A percentile compares a stretch with the other conserved stretches of the same genome.
Evolutionary conservation across 192 early-diverging fungal genomes (phyloP).

Genomic region (Backusella sp.): DNA sequence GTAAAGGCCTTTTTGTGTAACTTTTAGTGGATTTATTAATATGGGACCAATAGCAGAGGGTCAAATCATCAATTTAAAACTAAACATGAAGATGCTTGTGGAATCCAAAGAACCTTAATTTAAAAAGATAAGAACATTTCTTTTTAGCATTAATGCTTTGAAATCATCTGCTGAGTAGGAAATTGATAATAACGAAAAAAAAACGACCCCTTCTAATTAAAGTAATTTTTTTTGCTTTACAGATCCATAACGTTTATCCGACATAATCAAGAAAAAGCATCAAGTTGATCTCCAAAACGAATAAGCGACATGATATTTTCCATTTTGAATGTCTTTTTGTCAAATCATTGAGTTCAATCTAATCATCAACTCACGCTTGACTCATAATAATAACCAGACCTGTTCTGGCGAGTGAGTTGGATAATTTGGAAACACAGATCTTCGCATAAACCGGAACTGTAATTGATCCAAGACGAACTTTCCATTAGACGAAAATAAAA

Average conservation of each 20-base stretch:
- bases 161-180: background rate
- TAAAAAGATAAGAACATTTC: background rate
- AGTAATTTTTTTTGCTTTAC: background rate
- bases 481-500: background rate
- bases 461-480: background rate
- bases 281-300: background rate
- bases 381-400: background rate
- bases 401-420: background rate
- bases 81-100: background rate
- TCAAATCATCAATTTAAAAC: background rate
- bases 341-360: background rate
- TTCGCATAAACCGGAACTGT: background rate
- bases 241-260: background rate
- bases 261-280: background rate
- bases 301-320: background rate
- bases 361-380: background rate
- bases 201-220: background rate
- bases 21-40: background rate
- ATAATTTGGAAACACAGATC: background rate
- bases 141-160: background rate
- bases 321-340: background rate
- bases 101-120: conserved; percentile 2
- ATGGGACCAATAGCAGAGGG: conserved; percentile 1
- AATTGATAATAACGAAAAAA: background rate
- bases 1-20: background rate